Evolutionary conservation across 495 filamentous ascomycete species (phyloP), one percentile per base, ranked within the genome.

Genomic region (Apiosordaria backusii): DNA sequence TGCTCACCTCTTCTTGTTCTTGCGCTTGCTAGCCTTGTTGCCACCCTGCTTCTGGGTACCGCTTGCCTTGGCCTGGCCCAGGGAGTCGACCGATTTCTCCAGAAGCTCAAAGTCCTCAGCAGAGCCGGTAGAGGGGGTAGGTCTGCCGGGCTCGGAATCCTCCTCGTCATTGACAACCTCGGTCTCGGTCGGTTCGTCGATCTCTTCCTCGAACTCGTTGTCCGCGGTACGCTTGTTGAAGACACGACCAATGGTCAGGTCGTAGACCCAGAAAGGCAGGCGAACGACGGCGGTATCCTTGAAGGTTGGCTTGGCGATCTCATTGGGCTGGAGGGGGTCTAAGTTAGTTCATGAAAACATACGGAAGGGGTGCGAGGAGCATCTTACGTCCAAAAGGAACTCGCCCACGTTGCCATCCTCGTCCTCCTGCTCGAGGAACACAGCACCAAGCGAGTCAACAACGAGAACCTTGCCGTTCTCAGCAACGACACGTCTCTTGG

Each of bases 391-490:
- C 60, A 99, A 86, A 70, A 96, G 76, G 73, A 87, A 96, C 74
- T 98, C 93, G 60, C 88, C 84, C 15, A 83, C 84, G 25, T 91
- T 85, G 45, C 95, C 96, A 6, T 97, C 90, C 71, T 94, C 92
- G 27, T 89, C 89, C 70, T 90, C 87, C 67, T 97, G 91, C 72
- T 97, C 92, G 16, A 99, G 81, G 76, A 89, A 99, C 24, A 99
- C 95, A 73, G 96, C 92, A 6, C 95, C 95, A 19, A 88, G 79
- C 0, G 90, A 90, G 77, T 99, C 95, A 6, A 99, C 95, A 66
- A 99, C 89, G 50, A 98, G 76, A 0, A 95, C 83, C 79, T 99
- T 99, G 53, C 95, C 95, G 73, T 99, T 99, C 81, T 96, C 90
- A 2, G 93, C 93, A 25, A 92, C 85, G 21, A 98, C 90, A 13